Base-by-base conservation (phyloP, 139 green algal genomes). In the Micromonas commoda region DNA sequence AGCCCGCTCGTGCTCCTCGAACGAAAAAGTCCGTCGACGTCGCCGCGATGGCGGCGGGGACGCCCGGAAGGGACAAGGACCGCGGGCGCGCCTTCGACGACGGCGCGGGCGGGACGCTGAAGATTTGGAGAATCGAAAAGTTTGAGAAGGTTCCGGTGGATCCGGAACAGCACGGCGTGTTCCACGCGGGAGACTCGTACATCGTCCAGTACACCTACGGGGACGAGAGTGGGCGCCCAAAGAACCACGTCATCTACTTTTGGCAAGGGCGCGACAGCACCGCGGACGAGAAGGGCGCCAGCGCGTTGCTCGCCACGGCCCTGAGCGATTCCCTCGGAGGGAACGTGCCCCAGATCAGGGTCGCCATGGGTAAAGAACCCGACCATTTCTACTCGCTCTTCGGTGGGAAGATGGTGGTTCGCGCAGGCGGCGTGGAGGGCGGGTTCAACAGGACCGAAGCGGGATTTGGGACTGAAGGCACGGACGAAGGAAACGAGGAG, bases 281-380 rank as follows among this genome's bases (percentile, higher is more conserved):
- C 64, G 23, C 77, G 74, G 74, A 80, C 32, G 33, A 77, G 37
- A 80, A 9, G 6, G 74, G 64, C 51, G 37, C 74, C 16, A 24
- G 23, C 9, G 74, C 74, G 45, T 33, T 33, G 13, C 64, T 68
- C 5, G 74, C 74, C 28, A 54, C 26, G 9, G 34, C 82, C 6
- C 51, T 80, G 5, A 68, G 24, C 67, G 67, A 79, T 6, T 3
- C 60, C 5, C 67, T 80, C 24, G 31, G 74, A 5, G 74, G 74
- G 19, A 29, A 54, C 31, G 64, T 33, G 23, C 82, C 69, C 1
- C 78, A 82, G 78, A 63, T 82, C 39, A 34, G 80, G 20, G 67
- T 84, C 37, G 64, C 80, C 21, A 79, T 85, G 71, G 80, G 80
- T 24, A 85, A 82, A 53, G 80, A 84, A 39, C 80, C 80, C n/a